These are phyloP conservation scores for Stachybotrys chartarum DNA, from an alignment of 2,329 filamentous ascomycete species.

Conservation along the genomic window DNA sequence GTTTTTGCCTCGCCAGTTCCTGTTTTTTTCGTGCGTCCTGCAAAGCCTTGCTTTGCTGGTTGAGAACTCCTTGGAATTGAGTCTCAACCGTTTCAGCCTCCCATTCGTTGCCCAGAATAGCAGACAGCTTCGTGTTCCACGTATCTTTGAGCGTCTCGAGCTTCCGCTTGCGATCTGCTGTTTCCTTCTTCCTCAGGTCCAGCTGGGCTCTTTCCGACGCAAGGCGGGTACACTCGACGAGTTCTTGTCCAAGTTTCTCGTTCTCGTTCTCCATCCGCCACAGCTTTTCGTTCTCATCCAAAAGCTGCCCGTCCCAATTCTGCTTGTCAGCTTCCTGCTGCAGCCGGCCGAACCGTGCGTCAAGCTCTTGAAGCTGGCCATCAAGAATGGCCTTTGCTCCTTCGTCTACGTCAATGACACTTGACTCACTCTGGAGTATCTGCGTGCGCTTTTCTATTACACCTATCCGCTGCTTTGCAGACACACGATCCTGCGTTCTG, in stretches of 20 bases:
- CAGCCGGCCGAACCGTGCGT: slow-evolving; percentile 52
- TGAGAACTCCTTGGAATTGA: slow-evolving; percentile 58
- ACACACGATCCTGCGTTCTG: slow-evolving; percentile 66
- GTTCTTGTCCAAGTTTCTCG: slow-evolving; percentile 67
- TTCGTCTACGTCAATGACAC: slow-evolving; percentile 77
- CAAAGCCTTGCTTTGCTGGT: slow-evolving; percentile 49
- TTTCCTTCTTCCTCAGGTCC: slow-evolving; percentile 74
- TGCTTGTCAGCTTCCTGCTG: slow-evolving; percentile 56
- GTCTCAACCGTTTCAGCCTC: slow-evolving; percentile 60
- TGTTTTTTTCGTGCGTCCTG: slow-evolving; percentile 61
- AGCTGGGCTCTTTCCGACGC: slow-evolving; percentile 79
- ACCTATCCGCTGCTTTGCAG: slow-evolving; percentile 64
- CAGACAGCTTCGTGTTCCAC: slow-evolving; percentile 63
- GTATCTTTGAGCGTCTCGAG: slow-evolving; percentile 71
- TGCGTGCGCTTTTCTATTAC: slow-evolving; percentile 65
- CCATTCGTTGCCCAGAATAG: slow-evolving; percentile 61
- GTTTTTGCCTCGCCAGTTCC: slow-evolving; percentile 62
- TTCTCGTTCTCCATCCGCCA: slow-evolving; percentile 64
- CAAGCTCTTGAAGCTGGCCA: slow-evolving; percentile 62
- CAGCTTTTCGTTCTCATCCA: slow-evolving; percentile 57
- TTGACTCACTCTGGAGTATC: slow-evolving; percentile 59
- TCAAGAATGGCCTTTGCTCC: slow-evolving; percentile 73
- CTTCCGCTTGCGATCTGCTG: slow-evolving; percentile 64
- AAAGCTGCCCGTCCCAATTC: slow-evolving; percentile 65
- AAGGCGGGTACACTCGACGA: slow-evolving; percentile 73